Conservation (phyloP, 2,329 filamentous ascomycete species). For the Stachybotrys chlorohalonatus region DNA sequence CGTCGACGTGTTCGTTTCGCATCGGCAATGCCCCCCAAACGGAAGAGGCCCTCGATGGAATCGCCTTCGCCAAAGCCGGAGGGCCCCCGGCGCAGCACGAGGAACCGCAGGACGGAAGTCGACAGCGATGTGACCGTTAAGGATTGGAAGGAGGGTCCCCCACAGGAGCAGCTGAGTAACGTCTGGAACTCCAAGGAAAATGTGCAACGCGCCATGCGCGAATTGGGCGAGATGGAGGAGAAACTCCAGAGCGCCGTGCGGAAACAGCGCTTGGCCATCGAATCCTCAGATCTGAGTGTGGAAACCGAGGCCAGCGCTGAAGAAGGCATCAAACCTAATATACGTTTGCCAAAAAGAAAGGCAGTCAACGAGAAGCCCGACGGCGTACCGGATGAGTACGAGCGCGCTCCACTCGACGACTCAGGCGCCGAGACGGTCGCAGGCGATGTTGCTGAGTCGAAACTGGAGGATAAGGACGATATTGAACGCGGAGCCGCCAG, state of each 20-base stretch:
- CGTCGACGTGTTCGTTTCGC: background rate
- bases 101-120: slow-evolving; percentile 9
- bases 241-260: slow-evolving; percentile 33
- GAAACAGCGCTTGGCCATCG: slow-evolving; percentile 36
- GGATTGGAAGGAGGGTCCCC: background rate
- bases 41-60: slow-evolving; percentile 21
- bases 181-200: slow-evolving; percentile 11
- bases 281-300: slow-evolving; percentile 24
- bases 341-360: slow-evolving; percentile 1
- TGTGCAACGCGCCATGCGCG: slow-evolving; percentile 30
- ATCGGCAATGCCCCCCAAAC: slow-evolving; percentile 27
- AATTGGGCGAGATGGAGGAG: slow-evolving; percentile 40
- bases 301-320: background rate
- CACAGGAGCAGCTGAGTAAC: background rate
- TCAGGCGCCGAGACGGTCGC: slow-evolving; percentile 12
- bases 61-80: slow-evolving; percentile 9
- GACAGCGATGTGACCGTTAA: background rate
- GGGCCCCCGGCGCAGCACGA: slow-evolving; percentile 15
- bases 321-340: slow-evolving; percentile 3
- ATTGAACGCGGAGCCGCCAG: slow-evolving; percentile 35
- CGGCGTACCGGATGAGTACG: slow-evolving; percentile 3
- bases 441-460: slow-evolving; percentile 10
- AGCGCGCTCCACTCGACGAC: slow-evolving; percentile 11
- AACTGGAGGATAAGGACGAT: slow-evolving; percentile 10
- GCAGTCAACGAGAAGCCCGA: slow-evolving; percentile 4